phyloP scores from a whole-genome alignment of 2,329 filamentous ascomycete species.

The Fusarium newnesense region DNA sequence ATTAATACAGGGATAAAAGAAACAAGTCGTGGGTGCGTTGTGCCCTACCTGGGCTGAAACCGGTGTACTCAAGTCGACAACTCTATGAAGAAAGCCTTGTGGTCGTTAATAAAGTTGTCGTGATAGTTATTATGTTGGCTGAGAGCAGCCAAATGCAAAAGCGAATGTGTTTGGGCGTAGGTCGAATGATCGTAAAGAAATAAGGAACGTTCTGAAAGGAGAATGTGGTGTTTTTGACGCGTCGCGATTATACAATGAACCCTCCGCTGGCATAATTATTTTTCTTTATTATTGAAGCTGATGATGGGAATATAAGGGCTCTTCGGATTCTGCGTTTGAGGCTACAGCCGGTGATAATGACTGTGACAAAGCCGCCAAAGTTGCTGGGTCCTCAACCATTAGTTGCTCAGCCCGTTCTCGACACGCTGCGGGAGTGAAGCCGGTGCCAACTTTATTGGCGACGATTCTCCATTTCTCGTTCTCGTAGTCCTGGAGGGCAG shows the following conservation, averaged over 20 bases:
- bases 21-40: constrained; percentile 35
- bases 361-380: constrained; percentile 61
- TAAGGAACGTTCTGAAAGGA: not conserved
- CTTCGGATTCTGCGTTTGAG: constrained; percentile 41
- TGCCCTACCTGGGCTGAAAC: constrained; percentile 36
- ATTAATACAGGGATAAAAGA: constrained; percentile 34
- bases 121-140: constrained; percentile 1
- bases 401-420: constrained; percentile 81
- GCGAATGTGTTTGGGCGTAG: constrained; percentile 17
- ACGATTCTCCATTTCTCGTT: constrained; percentile 94
- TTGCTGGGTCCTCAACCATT: constrained; percentile 53
- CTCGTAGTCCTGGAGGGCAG: constrained; percentile 84
- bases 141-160: constrained; percentile 11
- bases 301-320: constrained; percentile 56
- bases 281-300: constrained; percentile 61
- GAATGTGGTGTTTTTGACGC: constrained; percentile 12
- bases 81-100: constrained; percentile 18
- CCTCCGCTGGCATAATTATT: constrained; percentile 11
- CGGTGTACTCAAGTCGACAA: constrained; percentile 31
- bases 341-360: constrained; percentile 61
- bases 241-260: constrained; percentile 18
- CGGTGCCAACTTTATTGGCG: constrained; percentile 88
- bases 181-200: constrained; percentile 12
- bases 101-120: constrained; percentile 20
- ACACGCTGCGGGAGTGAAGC: constrained; percentile 88